Conservation (phyloP, 192 early-diverging fungal species). For the Gigaspora rosea region DNA sequence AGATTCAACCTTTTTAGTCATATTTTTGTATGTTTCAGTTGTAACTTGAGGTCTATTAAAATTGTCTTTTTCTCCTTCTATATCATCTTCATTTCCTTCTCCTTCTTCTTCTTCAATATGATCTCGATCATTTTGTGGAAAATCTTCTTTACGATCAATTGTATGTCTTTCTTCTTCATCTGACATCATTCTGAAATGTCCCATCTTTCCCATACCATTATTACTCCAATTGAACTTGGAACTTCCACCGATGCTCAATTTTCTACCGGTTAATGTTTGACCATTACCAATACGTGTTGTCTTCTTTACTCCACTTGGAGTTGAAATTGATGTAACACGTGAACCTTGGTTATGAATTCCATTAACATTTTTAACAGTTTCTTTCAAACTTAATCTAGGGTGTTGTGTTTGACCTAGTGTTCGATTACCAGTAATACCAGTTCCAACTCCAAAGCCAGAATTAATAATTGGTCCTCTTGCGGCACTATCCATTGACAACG, state of each 20-base stretch:
- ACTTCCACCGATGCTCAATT: background rate
- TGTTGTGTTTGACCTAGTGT: conserved; percentile 4
- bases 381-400: background rate
- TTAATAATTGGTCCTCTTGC: background rate
- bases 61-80: no score
- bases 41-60: no score
- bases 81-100: background rate
- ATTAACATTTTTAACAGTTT: background rate
- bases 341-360: background rate
- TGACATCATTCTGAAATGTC: conserved; percentile 15
- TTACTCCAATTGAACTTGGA: conserved; percentile 17
- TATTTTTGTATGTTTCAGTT: no score
- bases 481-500: conserved; percentile 26
- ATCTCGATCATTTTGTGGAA: background rate
- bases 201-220: conserved; percentile 29
- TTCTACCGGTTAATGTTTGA: background rate
- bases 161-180: background rate
- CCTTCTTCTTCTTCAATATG: conserved; percentile 21
- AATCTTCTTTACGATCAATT: background rate
- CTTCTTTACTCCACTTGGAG: conserved; percentile 11
- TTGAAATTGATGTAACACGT: background rate
- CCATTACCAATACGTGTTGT: background rate
- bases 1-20: no score
- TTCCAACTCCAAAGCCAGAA: conserved; percentile 2
- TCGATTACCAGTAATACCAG: background rate